Evolutionary conservation across 1,139 yeast genomes (phyloP).

Genomic region (Yamadazyma conglobata): DNA sequence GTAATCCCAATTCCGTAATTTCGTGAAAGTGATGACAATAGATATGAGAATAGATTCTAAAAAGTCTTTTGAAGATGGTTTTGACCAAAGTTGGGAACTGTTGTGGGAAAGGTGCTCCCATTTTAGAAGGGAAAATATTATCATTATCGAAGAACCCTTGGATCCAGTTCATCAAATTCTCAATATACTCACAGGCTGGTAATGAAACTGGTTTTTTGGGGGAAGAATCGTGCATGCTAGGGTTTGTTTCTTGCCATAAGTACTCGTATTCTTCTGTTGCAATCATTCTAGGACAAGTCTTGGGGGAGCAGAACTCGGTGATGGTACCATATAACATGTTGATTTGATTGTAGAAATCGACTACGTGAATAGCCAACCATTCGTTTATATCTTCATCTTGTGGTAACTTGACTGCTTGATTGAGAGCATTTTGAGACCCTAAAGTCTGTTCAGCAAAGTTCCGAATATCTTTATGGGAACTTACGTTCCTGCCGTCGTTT

Average conservation of each 20-base stretch:
- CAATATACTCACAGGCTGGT: slow-evolving; percentile 93
- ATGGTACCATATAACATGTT: slow-evolving; percentile 96
- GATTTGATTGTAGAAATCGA: slow-evolving; percentile 88
- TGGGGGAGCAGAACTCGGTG: slow-evolving; percentile 93
- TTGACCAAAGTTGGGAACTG: slow-evolving; percentile 69
- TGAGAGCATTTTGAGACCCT: slow-evolving; percentile 86
- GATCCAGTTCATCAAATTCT: slow-evolving; percentile 90
- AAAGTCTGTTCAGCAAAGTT: slow-evolving; percentile 91
- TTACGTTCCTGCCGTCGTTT: slow-evolving; percentile 27
- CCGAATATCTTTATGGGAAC: slow-evolving; percentile 69
- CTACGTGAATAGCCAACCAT: slow-evolving; percentile 95
- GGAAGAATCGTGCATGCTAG: slow-evolving; percentile 37
- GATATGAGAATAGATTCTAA: slow-evolving; percentile 96
- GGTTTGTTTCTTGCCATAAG: slow-evolving; percentile 80
- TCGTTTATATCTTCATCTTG: slow-evolving; percentile 89
- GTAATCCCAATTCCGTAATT: slow-evolving; percentile 85
- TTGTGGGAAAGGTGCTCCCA: slow-evolving; percentile 81
- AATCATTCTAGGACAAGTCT: slow-evolving; percentile 91
- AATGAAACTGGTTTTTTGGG: slow-evolving; percentile 53
- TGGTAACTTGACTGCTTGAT: slow-evolving; percentile 91
- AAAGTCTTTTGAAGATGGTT: slow-evolving; percentile 84
- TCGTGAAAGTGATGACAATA: slow-evolving; percentile 98
- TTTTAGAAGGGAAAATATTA: slow-evolving; percentile 80
- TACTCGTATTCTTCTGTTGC: slow-evolving; percentile 97
- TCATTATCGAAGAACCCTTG: slow-evolving; percentile 89